Conservation (phyloP, 768 basidiomycete species). For the Leucosporidium scottii region DNA sequence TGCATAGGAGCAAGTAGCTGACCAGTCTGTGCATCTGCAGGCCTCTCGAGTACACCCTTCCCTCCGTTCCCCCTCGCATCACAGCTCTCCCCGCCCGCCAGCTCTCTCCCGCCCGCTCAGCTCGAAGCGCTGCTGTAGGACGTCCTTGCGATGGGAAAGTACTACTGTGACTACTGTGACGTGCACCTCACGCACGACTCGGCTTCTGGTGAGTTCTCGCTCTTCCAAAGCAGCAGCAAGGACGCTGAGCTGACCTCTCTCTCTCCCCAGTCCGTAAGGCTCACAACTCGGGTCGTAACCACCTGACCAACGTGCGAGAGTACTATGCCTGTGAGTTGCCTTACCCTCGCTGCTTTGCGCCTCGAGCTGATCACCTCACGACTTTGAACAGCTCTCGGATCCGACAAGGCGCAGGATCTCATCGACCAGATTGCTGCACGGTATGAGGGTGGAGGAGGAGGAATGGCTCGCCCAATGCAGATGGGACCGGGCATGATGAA, state of each 20-base stretch:
- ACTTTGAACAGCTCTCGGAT: constrained; percentile 45
- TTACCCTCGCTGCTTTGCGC: neutral
- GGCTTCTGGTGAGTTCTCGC: constrained; percentile 62
- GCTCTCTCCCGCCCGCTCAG: neutral
- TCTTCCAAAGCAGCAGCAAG: neutral
- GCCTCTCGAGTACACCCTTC: too few relatives aligned
- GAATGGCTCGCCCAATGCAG: constrained; percentile 8
- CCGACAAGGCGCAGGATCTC: constrained; percentile 95
- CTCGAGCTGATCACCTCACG: neutral
- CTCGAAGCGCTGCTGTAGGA: neutral
- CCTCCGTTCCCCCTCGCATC: neutral
- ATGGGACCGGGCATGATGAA: constrained; percentile 11
- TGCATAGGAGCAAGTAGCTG: too few relatives aligned
- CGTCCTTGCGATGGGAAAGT: too few relatives aligned
- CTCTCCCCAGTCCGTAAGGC: constrained; percentile 75
- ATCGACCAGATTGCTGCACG: constrained; percentile 96
- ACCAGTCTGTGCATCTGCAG: too few relatives aligned
- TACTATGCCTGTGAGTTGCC: constrained; percentile 78
- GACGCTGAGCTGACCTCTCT: neutral
- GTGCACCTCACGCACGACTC: constrained; percentile 70
- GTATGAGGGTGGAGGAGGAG: constrained; percentile 64
- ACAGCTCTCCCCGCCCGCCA: neutral
- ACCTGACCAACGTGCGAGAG: constrained; percentile 89
- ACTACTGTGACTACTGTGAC: constrained; percentile 37
- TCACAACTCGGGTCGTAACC: constrained; percentile 95